Percentiles rank a stretch among this genome's conserved stretches.
Conservation (phyloP, 306 rosid species). For the Lathyrus aphaca region DNA sequence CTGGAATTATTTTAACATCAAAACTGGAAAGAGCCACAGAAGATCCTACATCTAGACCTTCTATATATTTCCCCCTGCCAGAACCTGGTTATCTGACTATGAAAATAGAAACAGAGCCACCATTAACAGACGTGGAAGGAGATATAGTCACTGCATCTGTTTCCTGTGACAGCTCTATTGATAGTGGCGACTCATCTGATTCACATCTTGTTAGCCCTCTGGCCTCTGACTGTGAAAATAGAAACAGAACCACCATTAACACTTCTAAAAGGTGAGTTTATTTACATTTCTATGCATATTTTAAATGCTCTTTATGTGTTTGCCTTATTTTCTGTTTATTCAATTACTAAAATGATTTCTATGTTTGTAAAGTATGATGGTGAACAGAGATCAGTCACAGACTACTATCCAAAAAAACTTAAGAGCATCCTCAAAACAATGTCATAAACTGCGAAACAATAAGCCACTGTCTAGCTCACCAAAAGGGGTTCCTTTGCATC, state of each 20-base stretch:
- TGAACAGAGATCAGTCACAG: slow-evolving; percentile 57
- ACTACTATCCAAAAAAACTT: slow-evolving; percentile 42
- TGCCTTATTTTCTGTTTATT: slow-evolving; percentile 37
- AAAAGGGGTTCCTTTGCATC: slow-evolving; percentile 58
- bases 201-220: slow-evolving; percentile 65
- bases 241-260: slow-evolving; percentile 51
- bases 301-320: slow-evolving; percentile 19
- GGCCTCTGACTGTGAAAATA: slow-evolving; percentile 63
- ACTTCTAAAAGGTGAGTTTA: slow-evolving; percentile 65
- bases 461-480: slow-evolving; percentile 54
- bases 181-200: slow-evolving; percentile 66
- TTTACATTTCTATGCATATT: slow-evolving; percentile 18
- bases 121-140: slow-evolving; percentile 53
- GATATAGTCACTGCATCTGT: slow-evolving; percentile 72
- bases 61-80: slow-evolving; percentile 59
- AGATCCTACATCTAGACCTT: slow-evolving; percentile 49
- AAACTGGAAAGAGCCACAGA: slow-evolving; percentile 56
- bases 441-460: slow-evolving; percentile 48
- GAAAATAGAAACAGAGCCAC: slow-evolving; percentile 59
- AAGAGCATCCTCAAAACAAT: slow-evolving; percentile 55
- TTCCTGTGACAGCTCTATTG: slow-evolving; percentile 66
- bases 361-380: slow-evolving; percentile 46
- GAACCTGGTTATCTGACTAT: slow-evolving; percentile 59
- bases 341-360: slow-evolving; percentile 44
- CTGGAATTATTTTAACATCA: slow-evolving; percentile 57